A percentile compares a stretch with the other conserved stretches of the same genome.
Conservation (phyloP, 2,329 filamentous ascomycete species). For the Berkeleyomyces rouxiae region DNA sequence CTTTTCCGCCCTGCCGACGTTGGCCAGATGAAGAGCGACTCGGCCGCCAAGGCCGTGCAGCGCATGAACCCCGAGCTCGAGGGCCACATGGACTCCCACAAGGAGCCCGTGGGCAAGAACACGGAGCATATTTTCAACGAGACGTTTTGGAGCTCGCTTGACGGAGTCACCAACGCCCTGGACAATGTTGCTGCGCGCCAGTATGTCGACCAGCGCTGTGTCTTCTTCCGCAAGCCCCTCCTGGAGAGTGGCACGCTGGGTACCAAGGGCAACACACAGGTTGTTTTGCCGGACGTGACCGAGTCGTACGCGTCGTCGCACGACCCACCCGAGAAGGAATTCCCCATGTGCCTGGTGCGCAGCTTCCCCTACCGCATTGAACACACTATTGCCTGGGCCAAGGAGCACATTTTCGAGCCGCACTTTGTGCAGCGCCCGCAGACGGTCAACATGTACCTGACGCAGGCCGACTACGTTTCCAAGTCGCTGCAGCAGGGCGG, state of each 20-base stretch:
- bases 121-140: constrained; percentile 94
- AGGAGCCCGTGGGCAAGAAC: constrained; percentile 78
- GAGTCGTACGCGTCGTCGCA: constrained; percentile 94
- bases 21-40: constrained; percentile 90
- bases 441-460: constrained; percentile 84
- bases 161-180: constrained; percentile 89
- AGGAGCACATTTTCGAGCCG: constrained; percentile 78
- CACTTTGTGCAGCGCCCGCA: constrained; percentile 89
- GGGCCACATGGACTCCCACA: constrained; percentile 70
- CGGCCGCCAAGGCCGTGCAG: constrained; percentile 75
- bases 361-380: constrained; percentile 98
- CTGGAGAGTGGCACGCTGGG: constrained; percentile 96
- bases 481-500: constrained; percentile 79
- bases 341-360: constrained; percentile 94
- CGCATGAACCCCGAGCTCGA: constrained; percentile 87
- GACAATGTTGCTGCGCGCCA: constrained; percentile 96
- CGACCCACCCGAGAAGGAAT: constrained; percentile 94
- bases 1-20: constrained; percentile 88
- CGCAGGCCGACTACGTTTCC: constrained; percentile 78
- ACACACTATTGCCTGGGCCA: constrained; percentile 95
- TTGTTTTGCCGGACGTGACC: constrained; percentile 76
- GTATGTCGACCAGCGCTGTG: constrained; percentile 88
- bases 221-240: constrained; percentile 95
- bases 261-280: constrained; percentile 96
- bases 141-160: constrained; percentile 70